Evolutionary conservation across 1,284 basidiomycete genomes (phyloP).

Genomic region (Chondrostereum purpureum): DNA sequence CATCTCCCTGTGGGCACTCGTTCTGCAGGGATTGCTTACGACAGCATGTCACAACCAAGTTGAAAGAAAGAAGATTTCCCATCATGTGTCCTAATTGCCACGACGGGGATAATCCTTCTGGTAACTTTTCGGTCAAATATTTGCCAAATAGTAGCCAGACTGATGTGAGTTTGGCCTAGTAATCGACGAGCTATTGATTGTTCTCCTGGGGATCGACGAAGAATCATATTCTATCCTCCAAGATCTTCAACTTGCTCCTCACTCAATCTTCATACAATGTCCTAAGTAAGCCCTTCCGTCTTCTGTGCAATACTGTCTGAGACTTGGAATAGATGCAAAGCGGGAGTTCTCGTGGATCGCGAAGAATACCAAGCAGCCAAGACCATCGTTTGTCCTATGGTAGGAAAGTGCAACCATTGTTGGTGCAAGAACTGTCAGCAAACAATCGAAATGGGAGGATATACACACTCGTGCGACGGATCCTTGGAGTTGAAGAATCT

Average conservation of each 20-base stretch:
- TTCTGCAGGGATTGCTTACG: slow-evolving; percentile 52
- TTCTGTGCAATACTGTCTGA: slow-evolving; percentile 4
- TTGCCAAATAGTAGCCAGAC: no score
- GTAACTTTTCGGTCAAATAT: no score
- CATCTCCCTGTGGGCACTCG: slow-evolving; percentile 44
- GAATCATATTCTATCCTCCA: slow-evolving; percentile 39
- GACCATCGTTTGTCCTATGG: slow-evolving; percentile 38
- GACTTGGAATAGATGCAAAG: slow-evolving; percentile 31
- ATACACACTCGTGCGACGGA: slow-evolving; percentile 51
- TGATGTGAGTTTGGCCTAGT: no score
- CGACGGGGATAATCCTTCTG: slow-evolving; percentile 15
- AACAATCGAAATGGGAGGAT: slow-evolving; percentile 28
- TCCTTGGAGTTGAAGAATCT: slow-evolving; percentile 45
- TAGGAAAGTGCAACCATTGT: slow-evolving; percentile 30
- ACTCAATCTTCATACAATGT: slow-evolving; percentile 49
- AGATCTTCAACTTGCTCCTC: slow-evolving; percentile 47
- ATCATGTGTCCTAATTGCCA: slow-evolving; percentile 55
- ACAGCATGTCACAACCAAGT: slow-evolving; percentile 36
- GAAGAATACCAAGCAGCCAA: slow-evolving; percentile 35
- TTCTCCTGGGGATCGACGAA: slow-evolving; percentile 43
- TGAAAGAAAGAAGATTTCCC: slow-evolving; percentile 50
- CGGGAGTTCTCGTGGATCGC: slow-evolving; percentile 42
- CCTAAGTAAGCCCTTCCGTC: slow-evolving; percentile 28
- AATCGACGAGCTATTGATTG: slow-evolving; percentile 33
- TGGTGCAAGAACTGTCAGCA: slow-evolving; percentile 54